Percentiles rank a stretch among this genome's conserved stretches.
Conservation (phyloP, 164 flowering plant species). For the Vitis rupestris region DNA sequence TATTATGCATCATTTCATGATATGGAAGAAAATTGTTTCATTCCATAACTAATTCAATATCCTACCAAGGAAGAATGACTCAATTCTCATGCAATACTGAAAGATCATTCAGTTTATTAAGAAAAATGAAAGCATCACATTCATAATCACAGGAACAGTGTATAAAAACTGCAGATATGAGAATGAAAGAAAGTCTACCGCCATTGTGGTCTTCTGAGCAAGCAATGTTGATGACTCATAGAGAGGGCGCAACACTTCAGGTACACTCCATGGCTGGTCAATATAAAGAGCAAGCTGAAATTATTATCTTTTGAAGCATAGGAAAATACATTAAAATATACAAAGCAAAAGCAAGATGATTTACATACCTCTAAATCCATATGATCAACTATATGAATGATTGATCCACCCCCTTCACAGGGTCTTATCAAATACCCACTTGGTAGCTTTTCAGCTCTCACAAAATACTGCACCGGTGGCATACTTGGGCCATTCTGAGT, state of each 20-base stretch:
- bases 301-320: conserved; percentile 4
- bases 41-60: too few species aligned
- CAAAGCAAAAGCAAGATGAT: neutral
- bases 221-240: conserved; percentile 69
- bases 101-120: neutral
- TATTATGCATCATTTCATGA: neutral
- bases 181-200: conserved; percentile 33
- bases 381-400: conserved; percentile 78
- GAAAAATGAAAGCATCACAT: too few species aligned
- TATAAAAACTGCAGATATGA: neutral
- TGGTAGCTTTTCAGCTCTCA: conserved; percentile 74
- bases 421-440: conserved; percentile 81
- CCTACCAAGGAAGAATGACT: too few species aligned
- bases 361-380: conserved; percentile 58
- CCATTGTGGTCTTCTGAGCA: conserved; percentile 68
- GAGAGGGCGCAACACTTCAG: conserved; percentile 74
- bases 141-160: neutral
- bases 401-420: conserved; percentile 84
- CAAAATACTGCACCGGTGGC: conserved; percentile 60
- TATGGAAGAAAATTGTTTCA: neutral
- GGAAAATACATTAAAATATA: neutral
- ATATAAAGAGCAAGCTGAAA: neutral
- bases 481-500: conserved; percentile 70
- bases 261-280: conserved; percentile 58
- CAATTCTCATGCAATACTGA: neutral